Evolutionary conservation across 1,284 basidiomycete genomes (phyloP), one percentile per base, ranked within the genome.

Genomic region (Leccinum fallax): DNA sequence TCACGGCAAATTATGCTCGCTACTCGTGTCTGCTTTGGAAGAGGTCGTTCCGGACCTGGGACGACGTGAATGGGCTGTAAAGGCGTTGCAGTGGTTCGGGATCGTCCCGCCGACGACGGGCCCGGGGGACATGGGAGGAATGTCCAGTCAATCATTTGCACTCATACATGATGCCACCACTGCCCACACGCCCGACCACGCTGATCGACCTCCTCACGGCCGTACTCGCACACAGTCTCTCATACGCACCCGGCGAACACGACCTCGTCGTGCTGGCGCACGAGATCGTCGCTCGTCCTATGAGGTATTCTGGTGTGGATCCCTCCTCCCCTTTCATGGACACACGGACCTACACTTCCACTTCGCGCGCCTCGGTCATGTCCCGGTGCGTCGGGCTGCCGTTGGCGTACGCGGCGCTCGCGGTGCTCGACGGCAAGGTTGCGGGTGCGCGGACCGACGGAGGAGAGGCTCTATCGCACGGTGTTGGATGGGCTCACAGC

Each of bases 201-300:
- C 92, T 94, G 0, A 83, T 97, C 65, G 93, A 97, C 72, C 79
- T 92, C 26, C 88, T 98, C 68, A 88, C 94, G 2, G 74, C 79
- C 34, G 81, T 95, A 4, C 85, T 98, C 15, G 83, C 92, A 2
- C 81, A 88, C 67, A 90, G 88, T 68, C 85, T 97, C 21, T 81
- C 81, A 9, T 98, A 97, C 74, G 76, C 70, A 0, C 83, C 85
- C 0, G 79, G 82, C 32, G 95, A 98, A 76, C 84, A 88, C 15
- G 95, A 98, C 75, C 87, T 94, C 76, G 94, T 96, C 64, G 84
- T 97, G 36, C 85, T 98, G 26, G 83, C 90, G 63, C 96, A 98
- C 77, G 90, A 95, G 72, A 81, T 96, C 66, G 83, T 90, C 53
- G 80, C 85, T 24, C 30, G 2, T 51, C 34, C 15, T 13, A 34